Base-by-base conservation (phyloP, 495 filamentous ascomycete genomes). In the Hypoxylon fragiforme region DNA sequence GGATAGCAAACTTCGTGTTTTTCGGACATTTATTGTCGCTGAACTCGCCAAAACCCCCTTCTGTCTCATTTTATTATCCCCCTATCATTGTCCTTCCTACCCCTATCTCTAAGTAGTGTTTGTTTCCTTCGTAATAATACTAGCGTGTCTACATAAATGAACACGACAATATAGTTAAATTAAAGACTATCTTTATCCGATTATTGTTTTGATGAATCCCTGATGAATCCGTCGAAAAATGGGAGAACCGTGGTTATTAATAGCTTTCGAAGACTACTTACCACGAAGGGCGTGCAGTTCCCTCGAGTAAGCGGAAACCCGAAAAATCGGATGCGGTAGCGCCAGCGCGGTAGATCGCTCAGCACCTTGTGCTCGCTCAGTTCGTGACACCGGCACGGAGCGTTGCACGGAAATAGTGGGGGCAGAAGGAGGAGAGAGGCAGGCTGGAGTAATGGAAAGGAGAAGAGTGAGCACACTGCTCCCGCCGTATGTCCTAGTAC, bases 401-500 rank as follows among this genome's bases (percentile, higher is more conserved):
- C 16, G 57, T 61, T 35, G 46, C 42, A 61, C 57, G 21, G n/a
- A 51, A 26, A 20, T 52, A 36, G 58, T 56, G 52, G 58, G 54
- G 47, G 24, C n/a, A n/a, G n/a, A n/a, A n/a, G n/a, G n/a, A n/a
- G n/a, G n/a, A n/a, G n/a, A n/a, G n/a, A n/a, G n/a, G n/a, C 32
- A 44, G 47, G 31, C 36, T 51, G n/a, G 47, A 51, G 36, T 34
- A 37, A 52, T 41, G 38, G 21, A 43, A 48, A 34, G 45, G 15
- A 46, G 24, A 21, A 4, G 50, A 47, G 40, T 19, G 39, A 38
- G 31, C 42, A 50, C 47, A 61, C 37, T 16, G 37, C 39, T 56
- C 58, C 58, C 51, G 52, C 42, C 22, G 47, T 61, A 52, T 52
- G 36, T 43, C 58, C 46, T 61, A 52, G 43, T 14, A 61, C 58